phyloP scores from a whole-genome alignment of 768 basidiomycete species.

The Roridomyces roridus region DNA sequence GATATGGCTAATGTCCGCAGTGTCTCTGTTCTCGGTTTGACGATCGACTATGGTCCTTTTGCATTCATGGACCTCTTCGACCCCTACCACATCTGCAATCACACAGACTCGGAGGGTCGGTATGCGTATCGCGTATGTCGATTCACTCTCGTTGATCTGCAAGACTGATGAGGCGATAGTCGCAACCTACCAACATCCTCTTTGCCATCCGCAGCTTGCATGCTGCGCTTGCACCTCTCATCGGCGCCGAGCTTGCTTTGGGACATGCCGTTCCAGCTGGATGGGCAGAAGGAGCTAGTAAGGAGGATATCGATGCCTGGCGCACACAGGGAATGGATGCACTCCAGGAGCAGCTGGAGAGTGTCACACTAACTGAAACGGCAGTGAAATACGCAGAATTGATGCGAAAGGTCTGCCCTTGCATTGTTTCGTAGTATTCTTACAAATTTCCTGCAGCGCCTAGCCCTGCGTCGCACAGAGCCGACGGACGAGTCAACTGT shows the following conservation, averaged over 20 bases:
- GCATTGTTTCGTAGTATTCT: neutral
- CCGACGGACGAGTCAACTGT: conserved; percentile 64
- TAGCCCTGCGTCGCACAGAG: conserved; percentile 70
- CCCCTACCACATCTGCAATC: conserved; percentile 87
- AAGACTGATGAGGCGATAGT: conserved; percentile 39
- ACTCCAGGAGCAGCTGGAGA: conserved; percentile 66
- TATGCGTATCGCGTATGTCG: conserved; percentile 70
- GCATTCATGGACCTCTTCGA: conserved; percentile 97
- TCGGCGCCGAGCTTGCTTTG: conserved; percentile 77
- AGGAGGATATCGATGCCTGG: conserved; percentile 69
- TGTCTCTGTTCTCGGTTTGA: conserved; percentile 75
- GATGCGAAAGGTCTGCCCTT: conserved; percentile 65
- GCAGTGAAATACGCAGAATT: conserved; percentile 67
- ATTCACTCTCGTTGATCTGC: neutral
- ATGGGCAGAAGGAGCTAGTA: conserved; percentile 65
- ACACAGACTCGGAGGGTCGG: conserved; percentile 78
- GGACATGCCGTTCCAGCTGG: conserved; percentile 59
- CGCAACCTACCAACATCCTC: conserved; percentile 80
- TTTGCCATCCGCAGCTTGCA: conserved; percentile 83
- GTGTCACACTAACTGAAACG: conserved; percentile 62
- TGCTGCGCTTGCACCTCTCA: conserved; percentile 80
- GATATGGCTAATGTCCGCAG: conserved; percentile 37
- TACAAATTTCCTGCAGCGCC: conserved; percentile 53
- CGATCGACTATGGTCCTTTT: conserved; percentile 87
- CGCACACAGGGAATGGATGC: conserved; percentile 57